Conservation (phyloP, 495 filamentous ascomycete genomes). For the Aspergillus egyptiacus region DNA sequence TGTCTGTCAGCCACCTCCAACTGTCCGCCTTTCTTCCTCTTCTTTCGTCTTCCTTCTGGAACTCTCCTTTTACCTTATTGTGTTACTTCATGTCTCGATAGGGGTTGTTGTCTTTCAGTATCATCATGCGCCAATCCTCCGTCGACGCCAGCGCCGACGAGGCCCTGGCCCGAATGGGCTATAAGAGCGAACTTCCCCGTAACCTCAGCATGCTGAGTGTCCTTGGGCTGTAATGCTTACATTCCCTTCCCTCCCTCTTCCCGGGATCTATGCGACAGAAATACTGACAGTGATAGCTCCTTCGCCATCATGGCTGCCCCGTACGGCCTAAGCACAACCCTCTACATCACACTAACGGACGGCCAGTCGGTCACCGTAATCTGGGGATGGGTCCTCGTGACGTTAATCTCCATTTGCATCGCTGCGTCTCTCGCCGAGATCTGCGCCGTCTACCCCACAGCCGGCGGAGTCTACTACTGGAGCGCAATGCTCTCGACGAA, state of each 20-base stretch:
- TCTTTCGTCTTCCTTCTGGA: no score
- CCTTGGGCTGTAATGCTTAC: constrained; percentile 45
- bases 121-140: constrained; percentile 20
- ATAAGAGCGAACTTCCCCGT: constrained; percentile 56
- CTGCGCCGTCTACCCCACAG: constrained; percentile 65
- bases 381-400: constrained; percentile 66
- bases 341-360: constrained; percentile 61
- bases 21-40: no score
- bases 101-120: background rate
- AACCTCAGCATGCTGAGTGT: constrained; percentile 60
- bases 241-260: background rate
- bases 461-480: constrained; percentile 70
- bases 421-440: constrained; percentile 74
- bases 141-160: constrained; percentile 43
- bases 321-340: constrained; percentile 63
- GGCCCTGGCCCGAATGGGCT: constrained; percentile 56
- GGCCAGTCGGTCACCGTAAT: constrained; percentile 61
- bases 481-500: constrained; percentile 55
- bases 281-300: constrained; percentile 17
- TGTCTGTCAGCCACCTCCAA: no score
- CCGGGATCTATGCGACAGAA: background rate
- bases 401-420: constrained; percentile 63
- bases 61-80: no score
- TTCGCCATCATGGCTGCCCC: constrained; percentile 58
- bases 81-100: background rate